Evolutionary conservation across 2,329 filamentous ascomycete species (phyloP).

Genomic region (Penicillium janthinellum): DNA sequence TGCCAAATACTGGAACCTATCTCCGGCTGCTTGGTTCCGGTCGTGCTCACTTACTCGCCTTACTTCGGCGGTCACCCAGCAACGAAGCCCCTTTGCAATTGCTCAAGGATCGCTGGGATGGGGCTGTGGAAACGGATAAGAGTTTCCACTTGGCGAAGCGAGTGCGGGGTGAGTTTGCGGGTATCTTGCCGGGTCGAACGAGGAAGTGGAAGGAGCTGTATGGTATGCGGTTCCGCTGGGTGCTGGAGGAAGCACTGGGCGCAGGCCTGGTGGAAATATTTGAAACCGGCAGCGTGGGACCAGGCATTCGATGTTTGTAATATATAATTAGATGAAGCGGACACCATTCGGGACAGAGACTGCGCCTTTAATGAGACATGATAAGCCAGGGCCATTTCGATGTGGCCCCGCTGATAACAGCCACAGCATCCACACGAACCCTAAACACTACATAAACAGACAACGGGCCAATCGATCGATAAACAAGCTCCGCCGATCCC

Average conservation of each 20-base stretch:
- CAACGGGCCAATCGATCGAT: not conserved
- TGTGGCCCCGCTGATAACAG: slow-evolving; percentile 4
- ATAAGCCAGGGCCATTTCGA: not conserved
- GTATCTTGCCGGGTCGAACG: slow-evolving; percentile 59
- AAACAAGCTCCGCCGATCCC: slow-evolving; percentile 20
- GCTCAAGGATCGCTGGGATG: slow-evolving; percentile 64
- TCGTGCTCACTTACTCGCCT: slow-evolving; percentile 55
- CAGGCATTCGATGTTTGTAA: slow-evolving; percentile 51
- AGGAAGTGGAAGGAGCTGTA: slow-evolving; percentile 65
- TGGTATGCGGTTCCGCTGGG: slow-evolving; percentile 63
- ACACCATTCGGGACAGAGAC: not conserved
- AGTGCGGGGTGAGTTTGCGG: slow-evolving; percentile 58
- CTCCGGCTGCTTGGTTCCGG: slow-evolving; percentile 59
- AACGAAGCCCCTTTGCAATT: slow-evolving; percentile 57
- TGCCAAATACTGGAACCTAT: slow-evolving; percentile 63
- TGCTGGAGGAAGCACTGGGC: slow-evolving; percentile 62
- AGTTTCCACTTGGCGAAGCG: slow-evolving; percentile 54
- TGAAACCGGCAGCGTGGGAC: slow-evolving; percentile 63
- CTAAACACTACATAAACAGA: too few species aligned
- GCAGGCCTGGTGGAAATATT: slow-evolving; percentile 64
- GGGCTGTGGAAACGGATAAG: slow-evolving; percentile 54
- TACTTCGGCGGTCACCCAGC: slow-evolving; percentile 56
- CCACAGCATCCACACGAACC: not conserved
- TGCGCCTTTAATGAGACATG: not conserved
- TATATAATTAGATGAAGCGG: not conserved